These are phyloP conservation scores for Fagus crenata DNA, from an alignment of 306 rosid genomes.

Conservation along the genomic window DNA sequence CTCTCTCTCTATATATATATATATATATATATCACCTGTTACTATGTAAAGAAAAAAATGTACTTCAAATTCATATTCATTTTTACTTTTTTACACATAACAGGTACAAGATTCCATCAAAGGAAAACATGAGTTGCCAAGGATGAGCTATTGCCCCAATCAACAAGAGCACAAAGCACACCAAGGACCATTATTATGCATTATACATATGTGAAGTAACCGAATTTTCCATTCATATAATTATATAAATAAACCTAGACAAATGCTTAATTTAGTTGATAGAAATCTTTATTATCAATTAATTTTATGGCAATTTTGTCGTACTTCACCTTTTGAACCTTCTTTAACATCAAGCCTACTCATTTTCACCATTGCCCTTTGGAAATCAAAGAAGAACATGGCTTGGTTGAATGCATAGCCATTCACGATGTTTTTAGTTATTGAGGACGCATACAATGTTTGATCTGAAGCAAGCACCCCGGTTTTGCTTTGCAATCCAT, in stretches of 20 bases:
- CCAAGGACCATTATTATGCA: not conserved
- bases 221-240: not conserved
- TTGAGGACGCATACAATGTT: slow-evolving; percentile 45
- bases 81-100: not conserved
- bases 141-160: not conserved
- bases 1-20: too few relatives aligned
- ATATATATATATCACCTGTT: too few relatives aligned
- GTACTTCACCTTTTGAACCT: slow-evolving; percentile 55
- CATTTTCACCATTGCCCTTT: slow-evolving; percentile 77
- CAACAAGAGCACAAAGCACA: not conserved
- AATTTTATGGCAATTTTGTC: slow-evolving; percentile 53
- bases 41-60: not conserved
- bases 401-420: slow-evolving; percentile 64
- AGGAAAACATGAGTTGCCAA: not conserved
- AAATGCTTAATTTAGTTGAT: not conserved
- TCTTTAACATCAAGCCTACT: slow-evolving; percentile 62
- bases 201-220: not conserved
- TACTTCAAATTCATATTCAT: not conserved
- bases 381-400: slow-evolving; percentile 75
- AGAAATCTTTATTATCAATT: slow-evolving; percentile 29
- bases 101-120: not conserved
- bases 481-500: slow-evolving; percentile 39
- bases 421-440: slow-evolving; percentile 50
- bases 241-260: not conserved
- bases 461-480: slow-evolving; percentile 74